Base-by-base conservation (phyloP, 176 grass and related monocot genomes). In the Coix lacrymajobi region DNA sequence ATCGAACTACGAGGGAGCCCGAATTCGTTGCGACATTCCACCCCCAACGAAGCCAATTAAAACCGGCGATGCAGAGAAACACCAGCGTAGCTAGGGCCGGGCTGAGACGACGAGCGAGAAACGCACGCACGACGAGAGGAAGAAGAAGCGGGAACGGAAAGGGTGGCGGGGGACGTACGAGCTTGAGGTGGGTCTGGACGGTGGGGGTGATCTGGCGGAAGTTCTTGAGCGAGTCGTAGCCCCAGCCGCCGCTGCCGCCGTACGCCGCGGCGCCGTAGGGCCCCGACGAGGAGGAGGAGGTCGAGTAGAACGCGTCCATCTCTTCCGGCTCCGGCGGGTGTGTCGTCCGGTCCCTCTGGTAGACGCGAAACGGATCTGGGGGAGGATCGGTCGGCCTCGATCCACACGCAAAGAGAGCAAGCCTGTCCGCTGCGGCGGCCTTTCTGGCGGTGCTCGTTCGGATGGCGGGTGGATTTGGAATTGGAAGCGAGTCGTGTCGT, bases 161-260 rank as follows among this genome's bases (percentile, higher is more conserved):
- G 11, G 44, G 12, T 46, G 41, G 39, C 10, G 41, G 15, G 3
- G 10, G 14, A 8, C 69, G 57, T 88, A 97, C 95, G 84, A 94
- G 70, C 89, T 93, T 97, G 70, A 97, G 90, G 83, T 97, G 95
- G 63, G 71, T 88, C 73, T 94, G 92, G 32, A 95, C 95, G 82
- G 36, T 65, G 51, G 95, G 90, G 19, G 84, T 91, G 73, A 97
- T 97, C 78, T 89, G 74, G 63, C 90, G 61, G 73, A 97, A 8
- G 81, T 94, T 93, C 84, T 97, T 97, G 6, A 94, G 75, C 32
- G 95, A 89, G 67, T 94, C 86, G 72, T 85, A 65, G 51, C 69
- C 71, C 88, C 88, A 92, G 0, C 80, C 66, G 52, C 48, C 14
- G 0, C 43, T 28, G 0, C 80, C 62, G 0, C 72, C 44, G 61